phyloP scores from a whole-genome alignment of 176 grass and related monocot genomes.

The Eragrostis nindensis region DNA sequence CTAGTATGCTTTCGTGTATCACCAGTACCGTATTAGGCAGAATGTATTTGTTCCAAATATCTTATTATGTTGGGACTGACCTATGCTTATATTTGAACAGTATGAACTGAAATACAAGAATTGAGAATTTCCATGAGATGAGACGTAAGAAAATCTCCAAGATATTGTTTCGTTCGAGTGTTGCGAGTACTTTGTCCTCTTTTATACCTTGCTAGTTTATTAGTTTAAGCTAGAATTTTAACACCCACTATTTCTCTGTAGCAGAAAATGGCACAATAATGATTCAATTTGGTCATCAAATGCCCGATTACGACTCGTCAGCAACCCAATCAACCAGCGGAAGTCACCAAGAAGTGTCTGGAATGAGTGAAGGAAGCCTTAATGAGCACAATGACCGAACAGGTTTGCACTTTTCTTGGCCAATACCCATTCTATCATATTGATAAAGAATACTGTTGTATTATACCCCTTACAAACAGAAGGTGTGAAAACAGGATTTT shows the following conservation, averaged over 20 bases:
- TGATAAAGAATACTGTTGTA: constrained; percentile 12
- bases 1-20: neutral
- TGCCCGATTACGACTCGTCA: constrained; percentile 60
- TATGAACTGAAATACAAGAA: constrained; percentile 54
- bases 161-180: constrained; percentile 27
- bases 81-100: constrained; percentile 43
- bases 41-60: neutral
- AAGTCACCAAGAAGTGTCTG: constrained; percentile 69
- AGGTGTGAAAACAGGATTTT: no score
- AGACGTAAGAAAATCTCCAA: constrained; percentile 46
- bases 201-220: neutral
- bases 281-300: constrained; percentile 63
- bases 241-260: neutral
- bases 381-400: constrained; percentile 57
- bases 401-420: constrained; percentile 41
- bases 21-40: neutral
- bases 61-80: constrained; percentile 18
- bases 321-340: constrained; percentile 62
- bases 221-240: constrained; percentile 10
- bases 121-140: constrained; percentile 33
- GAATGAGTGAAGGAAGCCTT: constrained; percentile 70
- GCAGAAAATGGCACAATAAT: constrained; percentile 63
- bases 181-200: neutral
- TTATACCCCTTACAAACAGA: no score
- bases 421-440: constrained; percentile 28